These are phyloP conservation scores for Fraxinus nigra DNA, from an alignment of 305 asterid species.

Conservation along the genomic window DNA sequence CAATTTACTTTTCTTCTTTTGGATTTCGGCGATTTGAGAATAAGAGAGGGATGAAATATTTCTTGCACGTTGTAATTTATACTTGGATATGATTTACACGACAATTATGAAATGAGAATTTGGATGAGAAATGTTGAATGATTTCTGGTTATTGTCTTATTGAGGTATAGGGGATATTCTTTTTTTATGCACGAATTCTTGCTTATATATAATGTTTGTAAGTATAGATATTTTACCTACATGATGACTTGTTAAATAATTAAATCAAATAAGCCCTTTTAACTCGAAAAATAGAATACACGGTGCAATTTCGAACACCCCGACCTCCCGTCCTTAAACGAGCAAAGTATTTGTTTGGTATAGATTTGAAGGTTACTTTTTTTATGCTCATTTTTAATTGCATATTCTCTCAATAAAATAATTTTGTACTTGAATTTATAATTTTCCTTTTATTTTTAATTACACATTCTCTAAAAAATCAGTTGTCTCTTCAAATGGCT, in stretches of 20 bases:
- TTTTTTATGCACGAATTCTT: neutral
- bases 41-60: neutral
- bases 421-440: neutral
- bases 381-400: neutral
- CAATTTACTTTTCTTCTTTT: neutral
- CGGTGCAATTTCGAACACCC: neutral
- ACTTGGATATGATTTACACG: neutral
- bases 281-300: neutral
- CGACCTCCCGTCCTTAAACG: neutral
- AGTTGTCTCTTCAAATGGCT: neutral
- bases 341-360: neutral
- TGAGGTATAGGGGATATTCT: neutral
- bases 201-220: neutral
- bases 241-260: neutral
- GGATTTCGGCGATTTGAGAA: neutral
- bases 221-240: neutral
- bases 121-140: neutral
- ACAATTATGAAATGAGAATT: neutral
- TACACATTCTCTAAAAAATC: neutral
- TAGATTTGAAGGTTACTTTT: too few species aligned
- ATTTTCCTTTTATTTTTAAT: too few species aligned
- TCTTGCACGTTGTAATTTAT: neutral
- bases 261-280: neutral
- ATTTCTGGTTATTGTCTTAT: neutral
- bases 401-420: neutral